phyloP scores from a whole-genome alignment of 148 eudicot genomes.

The Spergularia marina region DNA sequence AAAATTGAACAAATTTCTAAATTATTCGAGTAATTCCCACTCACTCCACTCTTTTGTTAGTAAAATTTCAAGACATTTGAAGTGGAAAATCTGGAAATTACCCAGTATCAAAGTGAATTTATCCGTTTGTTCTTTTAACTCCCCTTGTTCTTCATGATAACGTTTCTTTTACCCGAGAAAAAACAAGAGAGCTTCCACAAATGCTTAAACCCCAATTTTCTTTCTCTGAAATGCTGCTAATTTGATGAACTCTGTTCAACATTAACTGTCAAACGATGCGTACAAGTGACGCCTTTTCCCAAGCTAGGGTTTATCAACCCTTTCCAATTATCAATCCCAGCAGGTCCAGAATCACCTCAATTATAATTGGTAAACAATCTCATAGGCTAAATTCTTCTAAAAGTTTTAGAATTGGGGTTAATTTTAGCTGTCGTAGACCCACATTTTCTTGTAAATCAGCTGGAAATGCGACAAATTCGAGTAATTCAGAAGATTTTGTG shows the following conservation, averaged over 20 bases:
- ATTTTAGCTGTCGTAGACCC: constrained; percentile 22
- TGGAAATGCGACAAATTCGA: not conserved
- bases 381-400: constrained; percentile 4
- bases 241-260: not conserved
- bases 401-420: constrained; percentile 9
- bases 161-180: too few relatives aligned
- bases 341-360: constrained; percentile 18
- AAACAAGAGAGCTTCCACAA: too few relatives aligned
- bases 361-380: constrained; percentile 23
- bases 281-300: constrained; percentile 19
- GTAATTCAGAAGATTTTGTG: constrained; percentile 51
- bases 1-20: too few relatives aligned
- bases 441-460: constrained; percentile 30
- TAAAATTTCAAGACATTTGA: too few relatives aligned
- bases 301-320: constrained; percentile 40
- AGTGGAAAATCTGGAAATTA: too few relatives aligned
- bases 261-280: constrained; percentile 22
- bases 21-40: too few relatives aligned
- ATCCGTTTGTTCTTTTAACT: too few relatives aligned
- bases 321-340: constrained; percentile 18
- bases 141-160: too few relatives aligned
- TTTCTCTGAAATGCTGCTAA: too few relatives aligned
- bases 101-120: too few relatives aligned
- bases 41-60: too few relatives aligned
- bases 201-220: too few relatives aligned